These are phyloP conservation scores for Sugiyamaella castrensis DNA, from an alignment of 1,139 yeast species.

Conservation along the genomic window DNA sequence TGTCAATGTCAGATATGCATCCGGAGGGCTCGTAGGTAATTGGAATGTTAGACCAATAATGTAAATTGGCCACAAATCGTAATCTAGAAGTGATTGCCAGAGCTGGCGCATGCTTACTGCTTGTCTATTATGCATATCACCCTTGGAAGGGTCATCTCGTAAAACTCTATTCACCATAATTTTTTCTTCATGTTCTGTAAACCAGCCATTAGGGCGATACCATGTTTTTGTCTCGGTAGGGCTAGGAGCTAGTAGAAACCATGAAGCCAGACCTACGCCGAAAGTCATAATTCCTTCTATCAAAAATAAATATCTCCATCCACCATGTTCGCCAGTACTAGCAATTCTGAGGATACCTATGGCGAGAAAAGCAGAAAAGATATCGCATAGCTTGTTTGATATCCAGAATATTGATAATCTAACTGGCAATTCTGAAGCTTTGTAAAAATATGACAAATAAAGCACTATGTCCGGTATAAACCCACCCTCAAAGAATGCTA, in stretches of 20 bases:
- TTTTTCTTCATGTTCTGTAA: constrained; percentile 57
- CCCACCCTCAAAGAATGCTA: constrained; percentile 52
- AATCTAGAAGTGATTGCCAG: constrained; percentile 47
- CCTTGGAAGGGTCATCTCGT: constrained; percentile 67
- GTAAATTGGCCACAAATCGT: constrained; percentile 60
- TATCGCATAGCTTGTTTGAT: constrained; percentile 33
- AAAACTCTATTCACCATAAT: constrained; percentile 62
- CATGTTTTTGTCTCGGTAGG: constrained; percentile 53
- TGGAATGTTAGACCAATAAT: constrained; percentile 50
- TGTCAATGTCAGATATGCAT: constrained; percentile 49
- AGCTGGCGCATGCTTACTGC: constrained; percentile 45
- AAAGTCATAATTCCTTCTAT: constrained; percentile 62
- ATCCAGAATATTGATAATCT: constrained; percentile 49
- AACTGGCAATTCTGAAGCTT: constrained; percentile 45
- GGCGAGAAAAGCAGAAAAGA: constrained; percentile 42
- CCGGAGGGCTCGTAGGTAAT: constrained; percentile 42
- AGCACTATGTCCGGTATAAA: constrained; percentile 52
- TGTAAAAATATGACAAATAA: constrained; percentile 53
- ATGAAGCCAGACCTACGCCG: constrained; percentile 46
- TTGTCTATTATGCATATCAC: constrained; percentile 65
- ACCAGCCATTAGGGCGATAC: constrained; percentile 57
- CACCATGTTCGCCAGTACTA: constrained; percentile 41
- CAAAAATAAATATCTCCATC: constrained; percentile 67
- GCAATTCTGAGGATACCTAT: constrained; percentile 46
- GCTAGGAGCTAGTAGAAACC: constrained; percentile 55